These are phyloP conservation scores for Albatrellus ellisii DNA, from an alignment of 768 basidiomycete genomes.

Conservation along the genomic window DNA sequence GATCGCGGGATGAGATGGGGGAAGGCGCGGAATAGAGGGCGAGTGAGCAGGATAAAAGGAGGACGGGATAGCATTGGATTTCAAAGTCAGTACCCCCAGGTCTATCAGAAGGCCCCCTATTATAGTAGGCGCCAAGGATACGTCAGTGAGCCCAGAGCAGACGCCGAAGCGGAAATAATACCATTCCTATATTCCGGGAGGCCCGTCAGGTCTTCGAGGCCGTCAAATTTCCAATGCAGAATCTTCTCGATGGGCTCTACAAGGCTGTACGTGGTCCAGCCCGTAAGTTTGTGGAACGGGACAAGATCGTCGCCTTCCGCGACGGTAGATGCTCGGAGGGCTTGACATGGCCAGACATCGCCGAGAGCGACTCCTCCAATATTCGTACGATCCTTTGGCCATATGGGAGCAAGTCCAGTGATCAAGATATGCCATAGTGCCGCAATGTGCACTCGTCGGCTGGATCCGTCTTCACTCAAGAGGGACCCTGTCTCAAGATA, in stretches of 20 bases:
- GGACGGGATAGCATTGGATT: conserved; percentile 34
- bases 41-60: conserved; percentile 29
- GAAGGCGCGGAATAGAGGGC: conserved; percentile 46
- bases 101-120: conserved; percentile 83
- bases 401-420: conserved; percentile 73
- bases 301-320: conserved; percentile 60
- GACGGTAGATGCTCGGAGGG: conserved; percentile 22
- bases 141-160: not conserved
- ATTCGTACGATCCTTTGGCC: conserved; percentile 65
- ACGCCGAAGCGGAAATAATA: conserved; percentile 16
- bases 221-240: conserved; percentile 72
- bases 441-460: conserved; percentile 48
- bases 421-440: conserved; percentile 77
- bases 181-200: conserved; percentile 95
- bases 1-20: conserved; percentile 77
- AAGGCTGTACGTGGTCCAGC: conserved; percentile 88
- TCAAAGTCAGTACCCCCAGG: conserved; percentile 63
- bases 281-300: conserved; percentile 92
- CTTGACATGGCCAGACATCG: conserved; percentile 85
- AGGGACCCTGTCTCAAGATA: conserved; percentile 50
- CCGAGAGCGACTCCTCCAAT: conserved; percentile 66
- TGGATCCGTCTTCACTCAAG: conserved; percentile 23
- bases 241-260: conserved; percentile 71
- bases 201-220: conserved; percentile 78
- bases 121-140: conserved; percentile 2